phyloP scores from a whole-genome alignment of 257 asterid species.

The Nicotiana tomentosiformis region DNA sequence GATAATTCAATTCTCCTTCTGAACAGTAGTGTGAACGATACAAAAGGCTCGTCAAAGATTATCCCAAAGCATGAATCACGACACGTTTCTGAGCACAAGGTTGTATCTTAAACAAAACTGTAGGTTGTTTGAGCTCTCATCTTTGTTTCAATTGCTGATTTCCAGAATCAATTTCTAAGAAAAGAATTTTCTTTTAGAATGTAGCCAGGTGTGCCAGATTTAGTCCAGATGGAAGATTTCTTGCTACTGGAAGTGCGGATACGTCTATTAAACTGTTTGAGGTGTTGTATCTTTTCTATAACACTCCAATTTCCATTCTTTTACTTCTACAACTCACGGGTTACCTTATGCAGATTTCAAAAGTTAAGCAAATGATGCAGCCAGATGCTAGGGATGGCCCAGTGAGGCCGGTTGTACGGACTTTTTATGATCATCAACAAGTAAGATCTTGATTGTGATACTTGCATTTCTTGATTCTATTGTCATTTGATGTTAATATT shows the following conservation, averaged over 20 bases:
- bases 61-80: slow-evolving; percentile 73
- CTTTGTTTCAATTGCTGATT: not conserved
- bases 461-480: not conserved
- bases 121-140: slow-evolving; percentile 9
- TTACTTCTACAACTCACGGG: slow-evolving; percentile 13
- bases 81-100: slow-evolving; percentile 88
- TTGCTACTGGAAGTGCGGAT: slow-evolving; percentile 90
- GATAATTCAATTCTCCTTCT: slow-evolving; percentile 7
- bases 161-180: not conserved
- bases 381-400: slow-evolving; percentile 62
- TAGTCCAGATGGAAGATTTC: slow-evolving; percentile 82
- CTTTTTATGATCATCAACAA: slow-evolving; percentile 73
- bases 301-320: slow-evolving; percentile 8
- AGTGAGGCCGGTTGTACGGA: slow-evolving; percentile 60
- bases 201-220: slow-evolving; percentile 82
- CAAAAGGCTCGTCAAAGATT: slow-evolving; percentile 60
- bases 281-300: slow-evolving; percentile 30
- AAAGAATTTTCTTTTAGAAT: slow-evolving; percentile 35
- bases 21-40: slow-evolving; percentile 47
- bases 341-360: slow-evolving; percentile 37
- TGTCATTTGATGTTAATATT: not conserved
- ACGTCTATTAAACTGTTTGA: slow-evolving; percentile 75
- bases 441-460: slow-evolving; percentile 26
- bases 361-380: slow-evolving; percentile 77
- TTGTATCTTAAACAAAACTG: slow-evolving; percentile 19